Evolutionary conservation across 1,139 yeast genomes (phyloP).

Genomic region (Komagataea norvegica): DNA sequence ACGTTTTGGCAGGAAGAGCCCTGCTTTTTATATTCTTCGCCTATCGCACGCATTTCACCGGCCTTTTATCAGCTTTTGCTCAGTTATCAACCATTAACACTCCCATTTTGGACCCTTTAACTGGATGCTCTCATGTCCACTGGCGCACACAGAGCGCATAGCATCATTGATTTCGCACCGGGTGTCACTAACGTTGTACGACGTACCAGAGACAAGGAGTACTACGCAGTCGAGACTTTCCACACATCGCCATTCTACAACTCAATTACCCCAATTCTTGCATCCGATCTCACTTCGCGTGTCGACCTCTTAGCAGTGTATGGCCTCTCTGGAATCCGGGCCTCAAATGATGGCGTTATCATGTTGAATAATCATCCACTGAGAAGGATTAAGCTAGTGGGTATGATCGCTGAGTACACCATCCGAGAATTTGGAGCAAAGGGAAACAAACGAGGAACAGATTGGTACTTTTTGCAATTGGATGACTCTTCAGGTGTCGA

Average conservation of each 20-base stretch:
- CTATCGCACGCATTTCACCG: neutral
- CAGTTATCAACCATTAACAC: neutral
- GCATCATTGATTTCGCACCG: constrained; percentile 32
- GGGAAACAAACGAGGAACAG: neutral
- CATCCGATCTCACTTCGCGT: constrained; percentile 28
- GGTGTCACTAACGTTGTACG: constrained; percentile 32
- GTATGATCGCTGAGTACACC: constrained; percentile 29
- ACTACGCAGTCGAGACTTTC: constrained; percentile 34
- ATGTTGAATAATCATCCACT: constrained; percentile 38
- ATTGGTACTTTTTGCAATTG: constrained; percentile 20
- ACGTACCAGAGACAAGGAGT: constrained; percentile 26
- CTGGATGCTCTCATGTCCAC: no score
- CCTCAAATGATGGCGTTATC: constrained; percentile 19
- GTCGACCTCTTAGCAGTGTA: constrained; percentile 26
- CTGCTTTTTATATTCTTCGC: neutral
- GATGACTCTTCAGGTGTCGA: constrained; percentile 31
- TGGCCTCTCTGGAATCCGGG: constrained; percentile 22
- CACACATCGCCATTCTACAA: constrained; percentile 31
- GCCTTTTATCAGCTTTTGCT: neutral
- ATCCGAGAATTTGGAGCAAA: constrained; percentile 13
- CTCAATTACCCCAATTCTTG: constrained; percentile 30
- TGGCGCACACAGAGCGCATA: no score
- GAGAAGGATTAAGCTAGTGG: constrained; percentile 28
- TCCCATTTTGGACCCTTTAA: no score
- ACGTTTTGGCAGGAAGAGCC: neutral